Evolutionary conservation across 2,329 filamentous ascomycete genomes (phyloP).

Genomic region (Aspergillus awamori): DNA sequence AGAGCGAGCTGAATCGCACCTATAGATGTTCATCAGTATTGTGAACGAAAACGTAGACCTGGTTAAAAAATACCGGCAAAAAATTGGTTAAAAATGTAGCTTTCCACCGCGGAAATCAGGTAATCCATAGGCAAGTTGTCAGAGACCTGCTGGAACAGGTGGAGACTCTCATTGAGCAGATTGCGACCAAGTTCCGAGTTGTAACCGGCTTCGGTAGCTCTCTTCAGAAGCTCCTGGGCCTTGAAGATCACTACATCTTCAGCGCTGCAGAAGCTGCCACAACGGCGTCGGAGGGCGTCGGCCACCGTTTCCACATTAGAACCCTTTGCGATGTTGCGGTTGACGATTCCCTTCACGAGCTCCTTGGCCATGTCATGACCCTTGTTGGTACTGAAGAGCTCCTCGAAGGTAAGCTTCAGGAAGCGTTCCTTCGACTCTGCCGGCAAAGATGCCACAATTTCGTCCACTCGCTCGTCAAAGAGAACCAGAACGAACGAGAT

Average conservation of each 20-base stretch:
- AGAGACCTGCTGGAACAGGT: slow-evolving; percentile 86
- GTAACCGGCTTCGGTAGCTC: slow-evolving; percentile 75
- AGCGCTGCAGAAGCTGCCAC: slow-evolving; percentile 95
- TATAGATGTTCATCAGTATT: slow-evolving; percentile 29
- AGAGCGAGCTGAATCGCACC: slow-evolving; percentile 85
- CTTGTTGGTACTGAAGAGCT: slow-evolving; percentile 75
- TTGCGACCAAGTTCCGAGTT: slow-evolving; percentile 77
- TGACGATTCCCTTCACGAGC: slow-evolving; percentile 95
- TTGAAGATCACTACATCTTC: slow-evolving; percentile 99
- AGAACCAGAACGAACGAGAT: slow-evolving; percentile 95
- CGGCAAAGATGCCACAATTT: slow-evolving; percentile 79
- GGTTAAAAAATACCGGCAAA: slow-evolving; percentile 64
- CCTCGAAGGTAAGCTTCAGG: slow-evolving; percentile 79
- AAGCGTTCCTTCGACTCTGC: slow-evolving; percentile 70
- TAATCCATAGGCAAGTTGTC: slow-evolving; percentile 79
- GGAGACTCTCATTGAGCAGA: slow-evolving; percentile 83
- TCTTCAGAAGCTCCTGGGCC: slow-evolving; percentile 90
- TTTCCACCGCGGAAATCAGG: slow-evolving; percentile 73
- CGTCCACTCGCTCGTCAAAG: slow-evolving; percentile 88
- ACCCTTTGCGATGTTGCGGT: slow-evolving; percentile 93
- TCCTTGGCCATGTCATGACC: slow-evolving; percentile 92
- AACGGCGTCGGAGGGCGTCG: slow-evolving; percentile 86
- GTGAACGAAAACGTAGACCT: slow-evolving; percentile 20
- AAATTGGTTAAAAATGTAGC: slow-evolving; percentile 82
- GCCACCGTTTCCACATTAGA: slow-evolving; percentile 97